A percentile compares a stretch with the other conserved stretches of the same genome.
Evolutionary conservation across 176 grass and related monocot genomes (phyloP).

Genomic region (Phoenix roebelenii): DNA sequence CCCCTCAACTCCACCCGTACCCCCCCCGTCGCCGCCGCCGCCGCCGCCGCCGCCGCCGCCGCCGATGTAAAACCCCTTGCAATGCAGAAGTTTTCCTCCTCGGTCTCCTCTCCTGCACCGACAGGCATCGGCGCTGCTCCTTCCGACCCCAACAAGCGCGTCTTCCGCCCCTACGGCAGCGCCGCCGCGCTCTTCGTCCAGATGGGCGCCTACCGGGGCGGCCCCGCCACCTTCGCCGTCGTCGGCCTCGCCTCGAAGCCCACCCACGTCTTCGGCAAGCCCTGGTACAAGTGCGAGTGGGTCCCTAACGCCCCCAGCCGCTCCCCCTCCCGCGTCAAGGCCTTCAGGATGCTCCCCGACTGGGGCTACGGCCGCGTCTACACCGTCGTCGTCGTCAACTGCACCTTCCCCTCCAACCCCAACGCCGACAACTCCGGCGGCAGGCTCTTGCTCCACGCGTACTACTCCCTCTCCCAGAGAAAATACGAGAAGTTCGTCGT

Average conservation of each 20-base stretch:
- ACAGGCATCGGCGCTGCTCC: not conserved
- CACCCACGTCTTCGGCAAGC: too few species aligned
- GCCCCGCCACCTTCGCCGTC: too few species aligned
- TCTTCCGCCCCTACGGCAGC: too few species aligned
- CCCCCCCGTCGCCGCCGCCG: conserved; percentile 4
- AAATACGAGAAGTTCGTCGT: conserved; percentile 69
- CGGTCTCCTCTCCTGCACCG: not conserved
- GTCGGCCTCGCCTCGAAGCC: too few species aligned
- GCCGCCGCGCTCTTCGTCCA: too few species aligned
- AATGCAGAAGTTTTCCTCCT: not conserved
- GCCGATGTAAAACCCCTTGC: not conserved
- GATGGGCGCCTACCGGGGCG: too few species aligned
- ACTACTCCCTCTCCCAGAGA: conserved; percentile 62
- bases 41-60: not conserved
- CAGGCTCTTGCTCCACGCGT: conserved; percentile 77
- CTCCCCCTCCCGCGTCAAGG: conserved; percentile 49
- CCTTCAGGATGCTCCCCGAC: conserved; percentile 85
- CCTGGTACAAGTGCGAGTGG: conserved; percentile 23
- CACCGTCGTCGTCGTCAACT: conserved; percentile 80
- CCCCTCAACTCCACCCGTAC: conserved; percentile 14
- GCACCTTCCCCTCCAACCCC: conserved; percentile 74
- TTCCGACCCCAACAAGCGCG: too few species aligned
- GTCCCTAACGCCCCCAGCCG: conserved; percentile 26
- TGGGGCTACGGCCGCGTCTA: conserved; percentile 96
- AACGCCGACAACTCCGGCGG: conserved; percentile 65